Evolutionary conservation across 208 protist genomes (phyloP), one percentile per base, ranked within the genome.

Genomic region (Acanthamoeba quina): DNA sequence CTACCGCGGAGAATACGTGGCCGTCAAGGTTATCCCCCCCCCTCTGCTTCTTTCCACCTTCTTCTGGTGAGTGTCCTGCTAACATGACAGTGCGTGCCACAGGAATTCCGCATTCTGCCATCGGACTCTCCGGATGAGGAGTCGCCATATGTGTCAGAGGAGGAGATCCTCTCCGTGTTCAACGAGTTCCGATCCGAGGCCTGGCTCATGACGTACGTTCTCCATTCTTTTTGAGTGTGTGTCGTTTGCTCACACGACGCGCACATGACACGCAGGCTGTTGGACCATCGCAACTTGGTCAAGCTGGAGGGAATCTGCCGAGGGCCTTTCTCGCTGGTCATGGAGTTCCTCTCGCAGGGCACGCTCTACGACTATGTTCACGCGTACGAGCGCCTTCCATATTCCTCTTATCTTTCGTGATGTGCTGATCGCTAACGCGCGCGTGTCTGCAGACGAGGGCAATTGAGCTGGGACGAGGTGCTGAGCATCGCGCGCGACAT

Each of bases 131-230:
- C 24, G 1, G 83, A 72, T 19, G 83, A 74, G 17, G 56, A n/a
- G 21, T 47, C 26, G 15, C 60, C 26, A 2, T 66, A 44, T 41
- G n/a, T 82, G 74, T n/a, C 60, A 2, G 83, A 90, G 56, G 83
- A 90, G 58, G 26, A 90, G 83, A 52, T 90, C 29, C 58, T 90
- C 34, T 54, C 24, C 26, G 41, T 90, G 3, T 90, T 90, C 58
- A 90, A 90, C 62, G 83, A 90, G 83, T 90, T 90, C 44, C 29
- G 83, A 47, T 90, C 83, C 62, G 83, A 90, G 26, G 83, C 83
- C 26, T 90, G 83, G 83, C 34, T 90, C 47, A 90, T 90, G 83
- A 90, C 83, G 83, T 90, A 90, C 83, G 56, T 37, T 56, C 41
- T 47, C 54, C 54, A 68, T 68, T n/a, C n/a, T 34, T 37, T 37